Conservation (phyloP, 2,329 filamentous ascomycete genomes). For the Cercospora brassicicola region DNA sequence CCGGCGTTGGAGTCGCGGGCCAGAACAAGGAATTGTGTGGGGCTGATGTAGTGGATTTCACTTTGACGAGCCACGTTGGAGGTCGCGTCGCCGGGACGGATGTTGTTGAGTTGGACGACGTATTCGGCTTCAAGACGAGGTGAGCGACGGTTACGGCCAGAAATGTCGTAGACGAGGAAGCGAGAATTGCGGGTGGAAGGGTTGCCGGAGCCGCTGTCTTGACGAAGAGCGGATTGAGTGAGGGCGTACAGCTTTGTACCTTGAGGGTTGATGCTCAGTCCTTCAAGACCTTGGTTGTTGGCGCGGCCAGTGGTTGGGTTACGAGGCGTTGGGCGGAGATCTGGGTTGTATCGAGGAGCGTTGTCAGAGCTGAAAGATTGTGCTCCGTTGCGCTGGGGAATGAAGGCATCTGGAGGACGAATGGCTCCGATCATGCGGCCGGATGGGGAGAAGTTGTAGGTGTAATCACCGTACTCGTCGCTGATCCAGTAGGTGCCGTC, state of each 20-base stretch:
- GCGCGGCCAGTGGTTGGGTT: slow-evolving; percentile 62
- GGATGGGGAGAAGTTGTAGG: slow-evolving; percentile 62
- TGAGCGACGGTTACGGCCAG: slow-evolving; percentile 34
- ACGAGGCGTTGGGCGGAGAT: slow-evolving; percentile 52
- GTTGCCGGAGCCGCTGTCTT: slow-evolving; percentile 60
- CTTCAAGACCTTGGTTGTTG: slow-evolving; percentile 77
- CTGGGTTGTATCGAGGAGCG: slow-evolving; percentile 60
- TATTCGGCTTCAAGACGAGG: slow-evolving; percentile 55
- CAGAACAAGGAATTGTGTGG: slow-evolving; percentile 66
- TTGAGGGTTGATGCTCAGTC: slow-evolving; percentile 62
- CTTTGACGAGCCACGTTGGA: slow-evolving; percentile 64
- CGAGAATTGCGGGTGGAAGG: slow-evolving; percentile 59
- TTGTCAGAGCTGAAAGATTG: slow-evolving; percentile 64
- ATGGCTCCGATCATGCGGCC: slow-evolving; percentile 65
- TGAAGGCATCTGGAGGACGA: slow-evolving; percentile 62
- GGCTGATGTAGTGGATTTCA: slow-evolving; percentile 65
- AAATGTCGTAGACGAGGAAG: slow-evolving; percentile 65
- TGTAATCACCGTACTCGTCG: slow-evolving; percentile 65
- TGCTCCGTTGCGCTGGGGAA: slow-evolving; percentile 63
- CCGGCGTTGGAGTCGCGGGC: slow-evolving; percentile 64
- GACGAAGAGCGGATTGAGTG: slow-evolving; percentile 64
- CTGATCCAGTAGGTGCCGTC: slow-evolving; percentile 67
- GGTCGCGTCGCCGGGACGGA: slow-evolving; percentile 54
- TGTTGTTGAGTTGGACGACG: slow-evolving; percentile 57
- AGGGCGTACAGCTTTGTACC: slow-evolving; percentile 65